These are phyloP conservation scores for Silene uniflora DNA, from an alignment of 148 eudicot species.

Conservation along the genomic window DNA sequence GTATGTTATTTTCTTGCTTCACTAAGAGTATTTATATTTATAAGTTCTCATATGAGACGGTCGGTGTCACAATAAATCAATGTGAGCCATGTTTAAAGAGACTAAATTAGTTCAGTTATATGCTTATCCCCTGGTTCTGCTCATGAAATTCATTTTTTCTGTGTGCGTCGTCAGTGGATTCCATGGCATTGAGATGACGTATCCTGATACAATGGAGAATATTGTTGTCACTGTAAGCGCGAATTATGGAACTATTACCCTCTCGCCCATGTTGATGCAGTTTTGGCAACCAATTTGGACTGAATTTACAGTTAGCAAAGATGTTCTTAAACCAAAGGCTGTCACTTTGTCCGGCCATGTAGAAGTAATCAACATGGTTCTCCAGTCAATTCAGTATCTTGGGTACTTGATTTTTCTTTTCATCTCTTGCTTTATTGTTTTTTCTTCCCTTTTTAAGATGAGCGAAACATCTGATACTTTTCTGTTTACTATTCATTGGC, in stretches of 20 bases:
- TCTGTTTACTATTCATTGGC: neutral
- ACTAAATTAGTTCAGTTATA: too few species aligned
- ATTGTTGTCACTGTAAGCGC: constrained; percentile 60
- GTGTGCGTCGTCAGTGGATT: constrained; percentile 70
- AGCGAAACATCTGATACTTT: neutral
- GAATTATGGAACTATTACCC: constrained; percentile 49
- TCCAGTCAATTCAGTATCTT: constrained; percentile 72
- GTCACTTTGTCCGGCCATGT: constrained; percentile 54
- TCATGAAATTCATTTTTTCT: constrained; percentile 14
- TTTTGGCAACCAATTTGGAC: constrained; percentile 42
- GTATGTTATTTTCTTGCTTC: too few species aligned
- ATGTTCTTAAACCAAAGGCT: constrained; percentile 33
- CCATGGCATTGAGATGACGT: constrained; percentile 53
- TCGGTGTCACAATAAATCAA: too few species aligned
- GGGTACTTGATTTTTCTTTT: constrained; percentile 44
- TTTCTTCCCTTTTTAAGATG: neutral
- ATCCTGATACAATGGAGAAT: constrained; percentile 60
- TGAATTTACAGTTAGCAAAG: constrained; percentile 38
- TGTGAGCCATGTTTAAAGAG: too few species aligned
- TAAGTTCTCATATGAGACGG: too few species aligned
- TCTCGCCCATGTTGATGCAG: constrained; percentile 54
- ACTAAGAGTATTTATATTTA: too few species aligned
- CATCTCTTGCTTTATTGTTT: neutral
- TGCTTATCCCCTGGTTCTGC: neutral
- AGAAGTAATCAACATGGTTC: constrained; percentile 75